Percentiles rank a stretch among this genome's conserved stretches.
Conservation (phyloP, 805 yeast genomes). For the Candida argentea region DNA sequence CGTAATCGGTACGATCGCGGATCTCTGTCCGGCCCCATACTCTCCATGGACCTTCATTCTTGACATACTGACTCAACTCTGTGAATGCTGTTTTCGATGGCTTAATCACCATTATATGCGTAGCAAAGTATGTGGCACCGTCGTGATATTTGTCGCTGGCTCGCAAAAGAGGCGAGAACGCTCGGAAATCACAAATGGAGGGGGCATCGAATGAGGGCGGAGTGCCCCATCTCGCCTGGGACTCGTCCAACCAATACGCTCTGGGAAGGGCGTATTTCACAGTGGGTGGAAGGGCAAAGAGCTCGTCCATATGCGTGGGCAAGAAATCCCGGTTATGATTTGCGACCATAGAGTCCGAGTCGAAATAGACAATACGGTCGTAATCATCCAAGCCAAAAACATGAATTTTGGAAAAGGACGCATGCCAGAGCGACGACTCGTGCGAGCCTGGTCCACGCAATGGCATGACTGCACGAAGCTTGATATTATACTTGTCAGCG, state of each 20-base stretch:
- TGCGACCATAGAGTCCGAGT: conserved; percentile 40
- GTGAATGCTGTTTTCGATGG: conserved; percentile 29
- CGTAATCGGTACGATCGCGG: conserved; percentile 31
- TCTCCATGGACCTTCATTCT: conserved; percentile 22
- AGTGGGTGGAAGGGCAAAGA: conserved; percentile 17
- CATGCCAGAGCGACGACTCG: conserved; percentile 29
- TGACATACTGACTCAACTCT: conserved; percentile 11
- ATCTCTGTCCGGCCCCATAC: conserved; percentile 10
- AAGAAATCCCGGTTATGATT: too few relatives aligned
- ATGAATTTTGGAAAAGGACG: conserved; percentile 45
- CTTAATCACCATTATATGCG: conserved; percentile 50
- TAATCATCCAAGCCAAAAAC: conserved; percentile 40
- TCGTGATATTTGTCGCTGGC: conserved; percentile 20
- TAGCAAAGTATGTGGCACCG: conserved; percentile 23
- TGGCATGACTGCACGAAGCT: conserved; percentile 15
- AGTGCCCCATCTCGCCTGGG: conserved; percentile 5
- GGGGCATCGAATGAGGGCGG: conserved; percentile 11
- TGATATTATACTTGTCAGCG: conserved; percentile 14
- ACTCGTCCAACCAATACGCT: conserved; percentile 24
- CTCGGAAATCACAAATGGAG: too few relatives aligned
- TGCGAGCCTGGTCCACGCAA: conserved; percentile 7
- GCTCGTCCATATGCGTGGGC: conserved; percentile 18
- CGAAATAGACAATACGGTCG: conserved; percentile 46
- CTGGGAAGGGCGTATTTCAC: conserved; percentile 21
- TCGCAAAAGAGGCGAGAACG: too few relatives aligned